phyloP scores from a whole-genome alignment of 768 basidiomycete genomes.

The Mrakia gelida region DNA sequence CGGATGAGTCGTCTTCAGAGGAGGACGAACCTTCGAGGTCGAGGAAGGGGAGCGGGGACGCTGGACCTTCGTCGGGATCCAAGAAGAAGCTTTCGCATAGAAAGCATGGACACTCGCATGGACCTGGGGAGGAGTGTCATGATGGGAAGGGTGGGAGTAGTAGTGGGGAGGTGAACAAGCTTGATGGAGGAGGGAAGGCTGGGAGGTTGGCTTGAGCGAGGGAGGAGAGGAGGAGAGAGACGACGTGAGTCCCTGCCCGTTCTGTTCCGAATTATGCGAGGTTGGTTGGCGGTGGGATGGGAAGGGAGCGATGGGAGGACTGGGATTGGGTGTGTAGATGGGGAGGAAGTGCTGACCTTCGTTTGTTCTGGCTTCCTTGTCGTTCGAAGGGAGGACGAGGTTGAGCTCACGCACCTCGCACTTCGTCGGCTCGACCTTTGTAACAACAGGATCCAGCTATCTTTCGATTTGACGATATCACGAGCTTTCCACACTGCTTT shows the following conservation, averaged over 20 bases:
- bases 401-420: no score
- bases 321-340: no score
- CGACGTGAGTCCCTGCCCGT: neutral
- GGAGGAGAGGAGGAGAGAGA: neutral
- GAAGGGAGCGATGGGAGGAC: neutral
- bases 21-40: slow-evolving; percentile 15
- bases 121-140: neutral
- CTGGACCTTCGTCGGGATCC: neutral
- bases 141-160: neutral
- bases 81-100: slow-evolving; percentile 5
- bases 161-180: slow-evolving; percentile 18
- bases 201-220: neutral
- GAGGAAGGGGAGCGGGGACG: neutral
- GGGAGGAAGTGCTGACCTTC: no score
- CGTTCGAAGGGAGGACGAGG: no score
- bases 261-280: neutral
- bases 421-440: neutral
- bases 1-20: slow-evolving; percentile 46
- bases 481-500: neutral
- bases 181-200: slow-evolving; percentile 26
- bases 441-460: neutral
- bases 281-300: neutral
- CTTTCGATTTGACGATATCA: neutral
- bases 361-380: no score
- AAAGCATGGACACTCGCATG: slow-evolving; percentile 1